Base-by-base conservation (phyloP, 192 early-diverging fungal genomes). In the Paraglomus occultum region DNA sequence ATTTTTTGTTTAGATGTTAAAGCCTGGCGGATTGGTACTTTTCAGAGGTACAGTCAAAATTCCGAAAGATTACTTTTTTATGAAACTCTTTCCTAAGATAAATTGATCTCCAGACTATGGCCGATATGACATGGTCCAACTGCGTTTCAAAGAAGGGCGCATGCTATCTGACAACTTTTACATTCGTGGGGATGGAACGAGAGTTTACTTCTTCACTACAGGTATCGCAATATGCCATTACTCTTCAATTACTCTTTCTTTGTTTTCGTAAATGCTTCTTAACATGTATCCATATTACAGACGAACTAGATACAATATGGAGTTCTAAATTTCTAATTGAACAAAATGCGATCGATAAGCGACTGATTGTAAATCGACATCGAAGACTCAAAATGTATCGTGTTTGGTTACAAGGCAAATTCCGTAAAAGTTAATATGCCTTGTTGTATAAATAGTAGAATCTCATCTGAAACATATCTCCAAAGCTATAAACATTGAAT, bases 401-500 rank as follows among this genome's bases (percentile, higher is more conserved):
- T 5, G 85, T 92, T 8, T 99, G 97, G 97, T 75, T 99, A 23
- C 98, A 99, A 77, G 95, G 90, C 40, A 98, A 98, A 82, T 96
- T 97, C 77, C 79, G 89, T 58, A 97, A 94, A 67, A 31, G 1
- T 31, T 31, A 31, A 31, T 31, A 31, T 31, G 31, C 31, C 31
- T 31, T 31, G 31, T 31, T 31, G 31, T 31, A 31, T 31, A 31
- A 31, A 31, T 31, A 31, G 1, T 31, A 31, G 31, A 31, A 31
- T 31, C 31, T 31, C 31, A 31, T 31, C 31, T 31, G 31, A 1
- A 31, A 31, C 3, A 31, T 31, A 31, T 31, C 31, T 31, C 3
- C 31, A 31, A 31, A 31, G 3, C 3, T 31, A 31, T 31, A n/a
- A n/a, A n/a, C n/a, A 31, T 31, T 31, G 31, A 31, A 31, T 31